Evolutionary conservation across 1,284 basidiomycete genomes (phyloP), one percentile per base, ranked within the genome.

Genomic region (Pascua sp.): DNA sequence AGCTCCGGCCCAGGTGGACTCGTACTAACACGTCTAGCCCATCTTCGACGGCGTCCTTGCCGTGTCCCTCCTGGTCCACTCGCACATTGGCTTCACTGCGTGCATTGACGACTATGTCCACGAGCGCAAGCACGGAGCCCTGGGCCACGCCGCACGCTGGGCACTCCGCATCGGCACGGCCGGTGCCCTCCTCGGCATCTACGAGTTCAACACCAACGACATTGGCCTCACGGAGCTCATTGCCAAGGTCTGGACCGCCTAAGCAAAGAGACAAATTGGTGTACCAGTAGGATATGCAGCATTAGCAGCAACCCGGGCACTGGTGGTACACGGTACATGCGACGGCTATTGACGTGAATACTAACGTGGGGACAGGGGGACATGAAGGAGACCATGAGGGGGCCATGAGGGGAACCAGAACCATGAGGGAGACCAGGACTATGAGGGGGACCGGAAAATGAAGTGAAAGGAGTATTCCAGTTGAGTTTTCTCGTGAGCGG

Each of bases 151-250:
- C 53, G 69, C 77, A 24, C 84, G 80, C 38, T 98, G 95, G 94
- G 74, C 81, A 9, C 80, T 98, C 57, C 84, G 91, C 53, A 79
- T 85, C 13, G 80, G 85, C 4, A 97, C 95, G 37, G 85, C 89
- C 44, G 87, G 85, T n/a, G 86, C 88, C 13, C 82, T 96, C 55
- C 86, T 91, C 64, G 95, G 96, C 43, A 83, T 98, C 7, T 98
- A 97, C 80, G 89, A 94, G 77, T 96, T 96, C 82, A 95, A 96
- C 81, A 96, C 93, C 45, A 91, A 94, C 76, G 95, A 98, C 72
- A 86, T 98, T 69, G 94, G 86, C 66, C 77, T 90, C 63, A 88
- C 87, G 40, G 88, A 89, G 78, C 76, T 88, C 63, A 81, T 87
- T 66, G 78, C 81, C 62, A 81, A 82, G 72, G 77, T 83, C 54